phyloP scores from a whole-genome alignment of 805 yeast species.

The Zygoascus tannicola region DNA sequence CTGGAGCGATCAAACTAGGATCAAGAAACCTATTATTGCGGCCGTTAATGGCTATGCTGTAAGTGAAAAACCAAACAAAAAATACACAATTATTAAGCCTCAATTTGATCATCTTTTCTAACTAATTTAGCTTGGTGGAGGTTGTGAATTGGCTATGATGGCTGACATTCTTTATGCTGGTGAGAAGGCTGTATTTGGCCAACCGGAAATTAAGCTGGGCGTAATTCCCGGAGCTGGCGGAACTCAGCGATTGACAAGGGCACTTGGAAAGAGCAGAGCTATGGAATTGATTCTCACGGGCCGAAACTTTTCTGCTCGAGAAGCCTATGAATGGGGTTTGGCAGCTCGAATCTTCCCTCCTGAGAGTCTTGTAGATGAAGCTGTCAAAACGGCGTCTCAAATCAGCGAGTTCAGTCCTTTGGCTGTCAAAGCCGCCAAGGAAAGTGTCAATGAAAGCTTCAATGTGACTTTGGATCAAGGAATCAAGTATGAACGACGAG shows the following conservation, averaged over 20 bases:
- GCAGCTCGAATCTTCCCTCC: conserved; percentile 36
- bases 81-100: no score
- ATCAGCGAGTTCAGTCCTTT: conserved; percentile 35
- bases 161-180: conserved; percentile 45
- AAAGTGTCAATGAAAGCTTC: conserved; percentile 33
- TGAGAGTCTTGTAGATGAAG: conserved; percentile 33
- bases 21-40: conserved; percentile 42
- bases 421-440: conserved; percentile 41
- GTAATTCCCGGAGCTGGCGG: conserved; percentile 47
- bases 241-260: conserved; percentile 40
- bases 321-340: conserved; percentile 42
- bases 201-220: conserved; percentile 47
- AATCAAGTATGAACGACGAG: conserved; percentile 34
- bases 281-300: conserved; percentile 44
- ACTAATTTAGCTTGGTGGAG: conserved; percentile 37
- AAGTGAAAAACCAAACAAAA: no score
- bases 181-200: conserved; percentile 41
- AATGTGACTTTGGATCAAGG: conserved; percentile 34
- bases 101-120: no score
- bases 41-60: conserved; percentile 45
- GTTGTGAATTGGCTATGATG: conserved; percentile 47
- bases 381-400: conserved; percentile 36
- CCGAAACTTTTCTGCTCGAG: conserved; percentile 33
- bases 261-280: conserved; percentile 43
- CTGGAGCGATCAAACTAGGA: conserved; percentile 33